Evolutionary conservation across 163 green algal species (phyloP), one percentile per base, ranked within the genome.

Genomic region (Chlorella variabilis): DNA sequence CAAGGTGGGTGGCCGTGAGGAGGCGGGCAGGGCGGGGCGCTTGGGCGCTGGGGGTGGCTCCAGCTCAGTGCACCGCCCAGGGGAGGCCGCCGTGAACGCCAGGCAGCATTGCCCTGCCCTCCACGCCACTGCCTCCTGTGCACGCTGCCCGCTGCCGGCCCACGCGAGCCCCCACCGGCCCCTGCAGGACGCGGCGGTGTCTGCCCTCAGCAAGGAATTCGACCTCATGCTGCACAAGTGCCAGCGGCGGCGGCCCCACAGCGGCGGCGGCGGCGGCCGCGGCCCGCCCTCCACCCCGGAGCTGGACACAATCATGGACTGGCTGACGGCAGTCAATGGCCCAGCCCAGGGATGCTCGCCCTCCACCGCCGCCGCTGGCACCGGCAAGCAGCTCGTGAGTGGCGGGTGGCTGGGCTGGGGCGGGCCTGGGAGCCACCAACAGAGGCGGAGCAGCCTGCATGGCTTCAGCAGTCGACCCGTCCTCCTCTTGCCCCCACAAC

Each of bases 251-350:
- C n/a, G 56, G 17, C 56, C 18, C 27, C 3, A 18, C 73, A 33
- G 56, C 59, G 45, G 69, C 49, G 56, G 73, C 56, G 17, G 54
- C 73, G 31, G 48, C 20, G 15, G 34, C 54, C 59, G 41, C 13
- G 75, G 48, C 42, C 76, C 63, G 1, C 77, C 77, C 25, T 83
- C 51, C 77, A 83, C 77, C 29, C 77, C 77, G 2, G 77, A 83
- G 31, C 66, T 83, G 66, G 77, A 83, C 65, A 71, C 29, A 17
- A 83, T 83, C 51, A 75, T 83, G 77, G 77, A 83, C 5, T 83
- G 77, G 77, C 51, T 83, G 49, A 75, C 62, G 27, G 54, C 65
- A 3, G 77, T 31, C 27, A 61, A 61, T 29, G 59, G 73, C 38
- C 8, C 38, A 38, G 66, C 70, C 23, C 42, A 8, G 1, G 45